Base-by-base conservation (phyloP, 257 asterid genomes). In the Ilex asprella region DNA sequence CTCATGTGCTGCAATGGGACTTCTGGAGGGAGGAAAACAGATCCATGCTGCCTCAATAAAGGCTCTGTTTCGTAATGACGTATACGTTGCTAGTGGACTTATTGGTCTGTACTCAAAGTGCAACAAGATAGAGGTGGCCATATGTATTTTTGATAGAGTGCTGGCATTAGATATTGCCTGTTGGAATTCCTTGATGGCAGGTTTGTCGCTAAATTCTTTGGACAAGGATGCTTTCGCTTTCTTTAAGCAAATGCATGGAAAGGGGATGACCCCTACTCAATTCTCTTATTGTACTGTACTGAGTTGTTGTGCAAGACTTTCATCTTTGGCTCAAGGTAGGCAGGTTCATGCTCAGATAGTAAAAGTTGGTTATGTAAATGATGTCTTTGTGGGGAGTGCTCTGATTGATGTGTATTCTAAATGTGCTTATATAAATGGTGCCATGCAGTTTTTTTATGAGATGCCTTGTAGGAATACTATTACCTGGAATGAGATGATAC, bases 401-500 rank as follows among this genome's bases (percentile, higher is more conserved):
- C 65, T 84, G 51, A 73, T 84, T 15, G 85, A 81, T 53, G 73
- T 84, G 86, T 84, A 87, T 74, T 78, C 77, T 61, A 87, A 82
- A 65, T 80, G 90, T 63, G 90, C 90, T 30, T 80, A 77, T 16
- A 67, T 82, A 35, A 63, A 60, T 46, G 73, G 62, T 29, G 89
- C 85, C 10, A 67, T 79, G 67, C 44, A 12, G 59, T 65, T 75
- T 51, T 87, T 84, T 14, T 78, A 84, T 55, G 30, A 5, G 27
- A 82, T 87, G 93, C 67, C 68, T 2, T 67, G 58, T 57, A 82
- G 74, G 58, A 81, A 58, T 44, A 67, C 69, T 1, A 79, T 78
- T 12, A 80, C 88, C 8, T 84, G 92, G 92, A 84, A 84, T 47
- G 82, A 76, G 70, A 87, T 87, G 92, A 76, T 84, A 62, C 85